phyloP scores from a whole-genome alignment of 2,329 filamentous ascomycete genomes.

The Arachnopeziza araneosa region DNA sequence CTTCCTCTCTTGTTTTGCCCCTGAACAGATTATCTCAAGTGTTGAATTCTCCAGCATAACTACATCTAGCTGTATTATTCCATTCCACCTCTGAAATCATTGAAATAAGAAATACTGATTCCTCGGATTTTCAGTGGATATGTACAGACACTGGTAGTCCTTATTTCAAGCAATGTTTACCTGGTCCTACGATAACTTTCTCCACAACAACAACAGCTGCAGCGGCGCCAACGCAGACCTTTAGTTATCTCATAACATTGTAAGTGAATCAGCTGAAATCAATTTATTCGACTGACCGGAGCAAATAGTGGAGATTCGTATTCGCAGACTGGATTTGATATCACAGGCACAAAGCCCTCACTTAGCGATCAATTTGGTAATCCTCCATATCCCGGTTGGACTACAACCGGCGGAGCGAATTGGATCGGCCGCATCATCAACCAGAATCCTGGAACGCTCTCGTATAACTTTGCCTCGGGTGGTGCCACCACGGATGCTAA shows the following conservation, averaged over 20 bases:
- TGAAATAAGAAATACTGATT: no score
- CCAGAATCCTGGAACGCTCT: constrained; percentile 32
- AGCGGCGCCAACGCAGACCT: neutral
- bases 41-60: no score
- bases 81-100: no score
- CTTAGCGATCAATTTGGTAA: constrained; percentile 31
- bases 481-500: constrained; percentile 31
- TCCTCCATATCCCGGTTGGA: constrained; percentile 31
- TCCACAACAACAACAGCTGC: neutral
- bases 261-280: neutral
- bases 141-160: neutral
- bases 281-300: neutral
- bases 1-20: no score
- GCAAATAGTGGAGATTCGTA: constrained; percentile 31
- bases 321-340: constrained; percentile 30
- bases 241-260: neutral
- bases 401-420: constrained; percentile 40
- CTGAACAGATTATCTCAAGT: no score
- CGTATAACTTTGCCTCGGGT: constrained; percentile 43
- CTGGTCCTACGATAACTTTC: neutral
- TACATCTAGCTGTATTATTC: no score
- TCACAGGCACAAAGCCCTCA: constrained; percentile 26
- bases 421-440: constrained; percentile 43
- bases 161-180: neutral
- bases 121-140: neutral